phyloP scores from a whole-genome alignment of 2,329 filamentous ascomycete species.

The Fusarium denticulatum region DNA sequence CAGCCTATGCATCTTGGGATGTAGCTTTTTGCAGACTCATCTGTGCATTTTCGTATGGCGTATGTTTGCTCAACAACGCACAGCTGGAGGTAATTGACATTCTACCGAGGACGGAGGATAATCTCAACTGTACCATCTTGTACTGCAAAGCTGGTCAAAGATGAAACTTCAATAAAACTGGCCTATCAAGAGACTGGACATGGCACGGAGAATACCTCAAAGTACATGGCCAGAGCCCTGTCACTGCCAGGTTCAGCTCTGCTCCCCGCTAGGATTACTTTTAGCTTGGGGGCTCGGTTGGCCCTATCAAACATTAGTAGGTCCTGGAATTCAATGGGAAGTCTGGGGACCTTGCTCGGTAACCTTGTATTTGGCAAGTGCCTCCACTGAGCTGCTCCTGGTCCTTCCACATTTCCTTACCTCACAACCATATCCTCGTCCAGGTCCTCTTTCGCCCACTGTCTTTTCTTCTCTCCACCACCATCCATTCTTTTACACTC shows the following conservation, averaged over 20 bases:
- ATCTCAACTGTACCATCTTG: conserved; percentile 2
- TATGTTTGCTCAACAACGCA: neutral
- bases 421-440: conserved; percentile 23
- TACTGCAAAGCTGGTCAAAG: conserved; percentile 3
- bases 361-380: conserved; percentile 5
- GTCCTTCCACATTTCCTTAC: conserved; percentile 24
- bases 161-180: conserved; percentile 17
- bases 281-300: conserved; percentile 23
- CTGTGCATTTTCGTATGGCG: neutral
- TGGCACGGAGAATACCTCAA: conserved; percentile 9
- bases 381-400: conserved; percentile 10
- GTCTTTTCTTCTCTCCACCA: conserved; percentile 15
- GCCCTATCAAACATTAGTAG: conserved; percentile 33
- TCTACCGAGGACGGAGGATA: neutral
- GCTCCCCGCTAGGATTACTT: conserved; percentile 6
- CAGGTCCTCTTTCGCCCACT: conserved; percentile 12
- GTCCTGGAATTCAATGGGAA: conserved; percentile 15
- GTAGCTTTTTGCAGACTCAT: conserved; percentile 5
- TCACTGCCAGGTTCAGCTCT: conserved; percentile 26
- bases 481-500: conserved; percentile 22
- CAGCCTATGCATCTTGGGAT: neutral
- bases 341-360: conserved; percentile 25
- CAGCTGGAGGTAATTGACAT: neutral
- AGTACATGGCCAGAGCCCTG: conserved; percentile 9
- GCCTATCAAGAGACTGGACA: neutral